Conservation (phyloP, 2,329 filamentous ascomycete species). For the Colletotrichum musae region DNA sequence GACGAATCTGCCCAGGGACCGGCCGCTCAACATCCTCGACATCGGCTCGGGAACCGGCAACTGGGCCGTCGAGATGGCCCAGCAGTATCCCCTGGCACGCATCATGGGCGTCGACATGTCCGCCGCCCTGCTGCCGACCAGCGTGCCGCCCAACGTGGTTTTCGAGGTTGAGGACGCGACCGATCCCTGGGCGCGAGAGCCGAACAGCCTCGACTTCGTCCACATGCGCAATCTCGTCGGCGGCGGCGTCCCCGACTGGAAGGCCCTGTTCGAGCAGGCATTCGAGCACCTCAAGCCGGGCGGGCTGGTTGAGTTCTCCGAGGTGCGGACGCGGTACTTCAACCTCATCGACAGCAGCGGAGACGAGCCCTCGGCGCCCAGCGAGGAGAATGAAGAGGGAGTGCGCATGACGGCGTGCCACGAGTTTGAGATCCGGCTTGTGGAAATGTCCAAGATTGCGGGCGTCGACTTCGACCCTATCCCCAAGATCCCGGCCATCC, state of each 20-base stretch:
- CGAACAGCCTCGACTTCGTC: constrained; percentile 55
- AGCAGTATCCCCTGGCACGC: constrained; percentile 54
- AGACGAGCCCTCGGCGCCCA: constrained; percentile 44
- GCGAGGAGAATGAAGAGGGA: constrained; percentile 39
- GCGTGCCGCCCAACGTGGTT: constrained; percentile 70
- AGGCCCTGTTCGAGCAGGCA: constrained; percentile 51
- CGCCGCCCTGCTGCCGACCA: constrained; percentile 55
- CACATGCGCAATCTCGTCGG: constrained; percentile 60
- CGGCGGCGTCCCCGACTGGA: constrained; percentile 61
- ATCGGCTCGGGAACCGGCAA: constrained; percentile 59
- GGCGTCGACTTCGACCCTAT: constrained; percentile 58
- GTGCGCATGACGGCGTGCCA: constrained; percentile 46
- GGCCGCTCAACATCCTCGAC: constrained; percentile 54
- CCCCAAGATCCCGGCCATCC: constrained; percentile 51
- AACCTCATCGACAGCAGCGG: constrained; percentile 54
- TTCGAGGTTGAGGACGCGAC: constrained; percentile 73
- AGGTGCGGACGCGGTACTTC: constrained; percentile 57
- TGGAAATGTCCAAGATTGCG: constrained; percentile 45
- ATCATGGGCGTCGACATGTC: constrained; percentile 60
- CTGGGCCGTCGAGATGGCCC: constrained; percentile 61
- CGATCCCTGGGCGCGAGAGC: constrained; percentile 55
- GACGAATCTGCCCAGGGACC: constrained; percentile 47
- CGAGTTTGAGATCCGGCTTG: constrained; percentile 53
- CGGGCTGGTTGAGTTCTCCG: constrained; percentile 61
- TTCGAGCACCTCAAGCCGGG: constrained; percentile 59